Conservation (phyloP, 805 yeast species). For the Kodamaea neixiangensis region DNA sequence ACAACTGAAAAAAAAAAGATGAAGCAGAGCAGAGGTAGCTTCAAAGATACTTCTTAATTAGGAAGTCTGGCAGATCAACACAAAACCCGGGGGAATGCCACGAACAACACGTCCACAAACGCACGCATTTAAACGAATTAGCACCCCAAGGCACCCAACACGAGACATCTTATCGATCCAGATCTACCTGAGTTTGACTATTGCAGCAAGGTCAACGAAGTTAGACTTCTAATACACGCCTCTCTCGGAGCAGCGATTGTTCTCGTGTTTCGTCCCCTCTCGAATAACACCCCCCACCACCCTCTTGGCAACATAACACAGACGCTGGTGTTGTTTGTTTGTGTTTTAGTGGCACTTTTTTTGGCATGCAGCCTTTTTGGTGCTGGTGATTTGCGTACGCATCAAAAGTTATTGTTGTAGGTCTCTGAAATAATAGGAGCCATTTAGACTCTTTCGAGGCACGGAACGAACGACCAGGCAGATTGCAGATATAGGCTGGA, state of each 20-base stretch:
- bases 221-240: neutral
- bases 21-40: neutral
- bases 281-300: neutral
- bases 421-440: neutral
- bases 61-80: neutral
- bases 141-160: neutral
- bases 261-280: neutral
- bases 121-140: neutral
- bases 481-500: too few relatives aligned
- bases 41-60: neutral
- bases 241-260: neutral
- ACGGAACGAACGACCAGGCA: neutral
- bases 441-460: neutral
- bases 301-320: neutral
- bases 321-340: neutral
- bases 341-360: neutral
- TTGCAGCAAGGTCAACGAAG: neutral
- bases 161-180: neutral
- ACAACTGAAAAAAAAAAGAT: neutral
- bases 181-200: neutral
- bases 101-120: slow-evolving; percentile 1
- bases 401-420: neutral
- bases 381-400: neutral
- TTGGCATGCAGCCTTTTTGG: neutral
- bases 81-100: neutral